Conservation (phyloP, 306 rosid species). For the Citrullus amarus region DNA sequence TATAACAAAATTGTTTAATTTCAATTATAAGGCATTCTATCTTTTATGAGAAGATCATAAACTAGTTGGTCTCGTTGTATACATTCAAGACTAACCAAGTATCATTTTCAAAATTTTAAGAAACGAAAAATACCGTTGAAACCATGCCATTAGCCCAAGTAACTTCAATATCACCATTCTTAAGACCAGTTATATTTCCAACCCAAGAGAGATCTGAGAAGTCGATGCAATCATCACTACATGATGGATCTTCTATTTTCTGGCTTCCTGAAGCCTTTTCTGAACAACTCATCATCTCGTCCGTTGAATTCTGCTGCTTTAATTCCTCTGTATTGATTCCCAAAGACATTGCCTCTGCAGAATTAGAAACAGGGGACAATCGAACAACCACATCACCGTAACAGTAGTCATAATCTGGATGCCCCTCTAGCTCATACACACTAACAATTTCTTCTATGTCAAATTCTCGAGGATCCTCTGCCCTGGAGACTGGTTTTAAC, state of each 20-base stretch:
- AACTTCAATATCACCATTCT: slow-evolving; percentile 92
- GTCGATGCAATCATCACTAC: slow-evolving; percentile 27
- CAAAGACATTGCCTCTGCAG: slow-evolving; percentile 30
- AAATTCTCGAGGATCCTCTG: slow-evolving; percentile 87
- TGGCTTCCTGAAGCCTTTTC: slow-evolving; percentile 17
- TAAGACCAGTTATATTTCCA: slow-evolving; percentile 88
- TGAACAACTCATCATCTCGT: slow-evolving; percentile 22
- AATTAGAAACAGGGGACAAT: slow-evolving; percentile 52
- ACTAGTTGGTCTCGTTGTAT: background rate
- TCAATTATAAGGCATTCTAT: background rate
- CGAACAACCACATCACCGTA: slow-evolving; percentile 96
- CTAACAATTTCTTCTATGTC: slow-evolving; percentile 87
- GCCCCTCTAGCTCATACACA: slow-evolving; percentile 93
- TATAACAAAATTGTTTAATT: background rate
- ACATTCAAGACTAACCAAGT: background rate
- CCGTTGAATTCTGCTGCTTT: slow-evolving; percentile 30
- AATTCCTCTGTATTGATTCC: slow-evolving; percentile 34
- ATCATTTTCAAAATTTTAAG: background rate
- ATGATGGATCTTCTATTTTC: slow-evolving; percentile 31
- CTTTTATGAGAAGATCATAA: background rate
- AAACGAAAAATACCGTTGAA: slow-evolving; percentile 59
- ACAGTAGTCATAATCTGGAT: slow-evolving; percentile 95
- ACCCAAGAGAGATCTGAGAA: slow-evolving; percentile 94
- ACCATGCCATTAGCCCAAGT: slow-evolving; percentile 99
- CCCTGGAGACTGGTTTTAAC: slow-evolving; percentile 60